Percentiles rank a stretch among this genome's conserved stretches.
These are phyloP conservation scores for Clathrus columnatus DNA, from an alignment of 768 basidiomycete genomes.

Conservation along the genomic window DNA sequence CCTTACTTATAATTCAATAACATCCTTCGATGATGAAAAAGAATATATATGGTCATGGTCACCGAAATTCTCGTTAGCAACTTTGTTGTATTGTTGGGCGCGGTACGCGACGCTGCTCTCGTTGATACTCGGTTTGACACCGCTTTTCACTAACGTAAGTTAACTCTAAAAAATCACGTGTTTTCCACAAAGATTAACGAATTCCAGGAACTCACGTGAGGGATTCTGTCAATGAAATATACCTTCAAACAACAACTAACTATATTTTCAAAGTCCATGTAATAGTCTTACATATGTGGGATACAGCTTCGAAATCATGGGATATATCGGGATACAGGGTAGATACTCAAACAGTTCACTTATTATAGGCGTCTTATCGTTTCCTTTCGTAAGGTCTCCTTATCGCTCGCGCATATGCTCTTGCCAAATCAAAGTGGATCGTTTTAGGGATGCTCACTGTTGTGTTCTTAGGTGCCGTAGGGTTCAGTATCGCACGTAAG, in stretches of 20 bases:
- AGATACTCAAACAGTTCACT: neutral
- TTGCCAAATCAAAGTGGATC: neutral
- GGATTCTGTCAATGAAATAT: neutral
- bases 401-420: neutral
- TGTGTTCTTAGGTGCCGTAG: neutral
- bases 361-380: neutral
- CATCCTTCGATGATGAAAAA: neutral
- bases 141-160: neutral
- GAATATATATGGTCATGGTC: neutral
- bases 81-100: neutral
- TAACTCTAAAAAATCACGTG: too few species aligned
- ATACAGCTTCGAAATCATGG: neutral
- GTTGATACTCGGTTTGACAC: neutral
- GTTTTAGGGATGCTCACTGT: neutral
- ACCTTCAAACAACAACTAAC: too few species aligned
- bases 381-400: neutral
- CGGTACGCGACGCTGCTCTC: neutral
- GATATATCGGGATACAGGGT: neutral
- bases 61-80: neutral
- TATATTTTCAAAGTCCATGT: neutral
- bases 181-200: neutral
- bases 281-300: neutral
- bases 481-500: neutral
- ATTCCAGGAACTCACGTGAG: neutral
- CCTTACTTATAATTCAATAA: neutral